These are phyloP conservation scores for Zarea fungicola DNA, from an alignment of 2,329 filamentous ascomycete species.

Conservation along the genomic window DNA sequence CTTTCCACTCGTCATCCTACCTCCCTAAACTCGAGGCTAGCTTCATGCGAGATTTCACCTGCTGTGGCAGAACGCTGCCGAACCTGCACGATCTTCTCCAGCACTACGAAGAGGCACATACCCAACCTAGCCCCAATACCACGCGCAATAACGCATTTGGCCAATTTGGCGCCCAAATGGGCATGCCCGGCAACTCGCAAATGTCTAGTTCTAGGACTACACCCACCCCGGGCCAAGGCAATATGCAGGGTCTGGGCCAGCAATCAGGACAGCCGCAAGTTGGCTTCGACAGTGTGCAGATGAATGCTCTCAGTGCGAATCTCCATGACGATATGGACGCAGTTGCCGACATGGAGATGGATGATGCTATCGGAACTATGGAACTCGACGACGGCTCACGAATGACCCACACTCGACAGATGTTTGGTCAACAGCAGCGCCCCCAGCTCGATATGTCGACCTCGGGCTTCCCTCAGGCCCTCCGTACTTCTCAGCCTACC, in stretches of 20 bases:
- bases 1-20: conserved; percentile 94
- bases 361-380: conserved; percentile 68
- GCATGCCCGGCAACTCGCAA: conserved; percentile 27
- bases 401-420: conserved; percentile 64
- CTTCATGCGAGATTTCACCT: conserved; percentile 96
- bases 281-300: conserved; percentile 28
- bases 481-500: conserved; percentile 79
- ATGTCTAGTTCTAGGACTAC: conserved; percentile 29
- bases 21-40: conserved; percentile 93
- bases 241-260: conserved; percentile 25
- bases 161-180: conserved; percentile 32
- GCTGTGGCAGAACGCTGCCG: conserved; percentile 83
- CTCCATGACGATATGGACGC: conserved; percentile 67
- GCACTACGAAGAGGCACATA: conserved; percentile 95
- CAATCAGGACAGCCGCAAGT: conserved; percentile 22
- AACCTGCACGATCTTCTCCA: conserved; percentile 92
- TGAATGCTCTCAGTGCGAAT: conserved; percentile 35
- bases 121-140: conserved; percentile 53
- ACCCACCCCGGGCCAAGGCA: conserved; percentile 25
- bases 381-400: conserved; percentile 58
- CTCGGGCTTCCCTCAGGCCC: conserved; percentile 67
- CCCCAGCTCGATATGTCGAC: conserved; percentile 79
- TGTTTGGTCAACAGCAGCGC: conserved; percentile 58
- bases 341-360: conserved; percentile 94
- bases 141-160: conserved; percentile 36